Base-by-base conservation (phyloP, 2,329 filamentous ascomycete species). In the Pestalotiopsis sp. region DNA sequence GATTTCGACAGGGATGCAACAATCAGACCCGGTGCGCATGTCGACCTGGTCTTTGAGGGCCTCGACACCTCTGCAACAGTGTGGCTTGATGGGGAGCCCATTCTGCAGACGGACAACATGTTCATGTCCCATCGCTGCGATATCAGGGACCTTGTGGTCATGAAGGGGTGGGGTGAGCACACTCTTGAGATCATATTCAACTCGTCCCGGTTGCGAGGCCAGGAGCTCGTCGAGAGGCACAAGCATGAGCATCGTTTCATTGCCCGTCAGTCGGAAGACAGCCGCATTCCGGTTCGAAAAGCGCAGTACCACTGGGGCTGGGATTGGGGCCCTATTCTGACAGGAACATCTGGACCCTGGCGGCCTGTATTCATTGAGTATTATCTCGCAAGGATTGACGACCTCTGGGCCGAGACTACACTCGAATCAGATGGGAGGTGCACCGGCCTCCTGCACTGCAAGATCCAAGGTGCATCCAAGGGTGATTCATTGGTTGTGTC, bases 291-390 rank as follows among this genome's bases (percentile, higher is more conserved):
- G 3, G 85, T 88, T 0, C 81, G 90, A n/a, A 92, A 92, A 74
- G 88, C 90, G 0, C 90, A 92, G 76, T 92, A 90, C 72, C 87
- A 91, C 72, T 92, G 88, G 88, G 89, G 90, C 4, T 92, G 90
- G 90, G 90, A 92, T 73, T 92, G 90, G 90, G 90, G 90, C 0
- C 90, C 90, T 1, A 83, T 90, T 6, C 73, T 91, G 65, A 84
- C 89, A 76, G 52, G 52, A 41, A 90, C 88, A 0, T 86, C 84
- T 9, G 90, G 90, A 0, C 87, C 89, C 2, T 94, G 92, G 91
- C 87, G 87, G 70, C 86, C 89, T 2, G 84, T 94, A 2, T 84
- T 84, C 13, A 77, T 94, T 2, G 91, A 95, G 76, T 84, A 85
- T 0, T 94, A 91, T 69, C 77, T 81, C 55, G 82, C 84, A 9